A percentile compares a stretch with the other conserved stretches of the same genome.
Conservation (phyloP, 768 basidiomycete genomes). For the Trametes cinnabarina region DNA sequence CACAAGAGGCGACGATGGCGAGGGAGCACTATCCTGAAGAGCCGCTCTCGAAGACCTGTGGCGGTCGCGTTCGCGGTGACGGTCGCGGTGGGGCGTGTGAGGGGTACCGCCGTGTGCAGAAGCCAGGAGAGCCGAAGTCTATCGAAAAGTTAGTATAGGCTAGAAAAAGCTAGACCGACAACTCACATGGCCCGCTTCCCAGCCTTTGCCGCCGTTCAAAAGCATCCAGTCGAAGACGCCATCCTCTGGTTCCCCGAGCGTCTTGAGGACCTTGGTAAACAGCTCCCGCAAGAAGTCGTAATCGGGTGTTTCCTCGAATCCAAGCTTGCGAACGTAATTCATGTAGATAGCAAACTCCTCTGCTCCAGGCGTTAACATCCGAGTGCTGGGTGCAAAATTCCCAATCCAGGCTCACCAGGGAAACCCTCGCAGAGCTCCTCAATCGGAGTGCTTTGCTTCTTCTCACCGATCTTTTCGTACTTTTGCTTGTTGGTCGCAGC, state of each 20-base stretch:
- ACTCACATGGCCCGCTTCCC: slow-evolving; percentile 87
- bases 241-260: slow-evolving; percentile 84
- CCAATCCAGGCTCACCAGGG: slow-evolving; percentile 62
- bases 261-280: slow-evolving; percentile 89
- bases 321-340: slow-evolving; percentile 98
- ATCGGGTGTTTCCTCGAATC: slow-evolving; percentile 96
- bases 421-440: slow-evolving; percentile 94
- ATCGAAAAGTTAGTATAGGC: slow-evolving; percentile 5
- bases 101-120: slow-evolving; percentile 53
- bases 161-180: no score
- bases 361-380: slow-evolving; percentile 31
- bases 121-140: slow-evolving; percentile 44
- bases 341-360: slow-evolving; percentile 99
- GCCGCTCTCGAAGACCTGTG: slow-evolving; percentile 49
- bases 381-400: neutral
- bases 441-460: slow-evolving; percentile 93
- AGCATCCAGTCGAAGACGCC: slow-evolving; percentile 96
- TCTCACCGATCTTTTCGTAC: slow-evolving; percentile 99
- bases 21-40: slow-evolving; percentile 47
- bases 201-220: slow-evolving; percentile 90
- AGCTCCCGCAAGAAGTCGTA: slow-evolving; percentile 97
- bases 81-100: slow-evolving; percentile 55
- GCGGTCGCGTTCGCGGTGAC: slow-evolving; percentile 43
- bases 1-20: slow-evolving; percentile 58
- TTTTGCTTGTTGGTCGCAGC: slow-evolving; percentile 99